Base-by-base conservation (phyloP, 2,329 filamentous ascomycete genomes). In the Xylaria multiplex region DNA sequence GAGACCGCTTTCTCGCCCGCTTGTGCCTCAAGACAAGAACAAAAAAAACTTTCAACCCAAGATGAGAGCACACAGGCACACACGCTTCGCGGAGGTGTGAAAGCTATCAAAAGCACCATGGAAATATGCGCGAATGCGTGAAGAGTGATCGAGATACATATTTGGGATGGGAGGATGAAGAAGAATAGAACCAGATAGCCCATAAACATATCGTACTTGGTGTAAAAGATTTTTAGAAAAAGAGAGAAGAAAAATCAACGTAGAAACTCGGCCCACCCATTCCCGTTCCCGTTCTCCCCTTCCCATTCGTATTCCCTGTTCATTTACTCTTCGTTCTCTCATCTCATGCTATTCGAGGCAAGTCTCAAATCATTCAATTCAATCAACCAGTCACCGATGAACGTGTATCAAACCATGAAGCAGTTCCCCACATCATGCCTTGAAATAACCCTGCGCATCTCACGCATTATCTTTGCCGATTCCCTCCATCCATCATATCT, bases 291-390 rank as follows among this genome's bases (percentile, higher is more conserved):
- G 35, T 35, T 54, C 59, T 45, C 61, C 57, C 53, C 37, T 24
- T 68, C 30, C 32, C 66, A 48, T 61, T 58, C 27, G 27, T 35
- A 35, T 35, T 35, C 35, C 56, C 48, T 50, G 62, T 66, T 59
- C 64, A 56, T 65, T 50, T 53, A 30, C 40, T 57, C 55, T 64
- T 61, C 56, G n/a, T 64, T 56, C 55, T 46, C 60, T 43, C 62
- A 16, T 27, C 53, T 62, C 60, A 59, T 66, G 53, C 57, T 22
- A 42, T 43, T 66, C 52, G 30, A 63, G 45, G 32, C 40, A 60
- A 27, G 53, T 8, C 63, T 55, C 50, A 48, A 58, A 55, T 64
- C 59, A 27, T 66, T 64, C 59, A 58, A 13, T 50, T 13, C 45
- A 48, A 52, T 62, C 43, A 45, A 42, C 60, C 46, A 63, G 46